Percentiles rank a stretch among this genome's conserved stretches.
These are phyloP conservation scores for Bruguiera parviflora DNA, from an alignment of 345 rosid species.

Conservation along the genomic window DNA sequence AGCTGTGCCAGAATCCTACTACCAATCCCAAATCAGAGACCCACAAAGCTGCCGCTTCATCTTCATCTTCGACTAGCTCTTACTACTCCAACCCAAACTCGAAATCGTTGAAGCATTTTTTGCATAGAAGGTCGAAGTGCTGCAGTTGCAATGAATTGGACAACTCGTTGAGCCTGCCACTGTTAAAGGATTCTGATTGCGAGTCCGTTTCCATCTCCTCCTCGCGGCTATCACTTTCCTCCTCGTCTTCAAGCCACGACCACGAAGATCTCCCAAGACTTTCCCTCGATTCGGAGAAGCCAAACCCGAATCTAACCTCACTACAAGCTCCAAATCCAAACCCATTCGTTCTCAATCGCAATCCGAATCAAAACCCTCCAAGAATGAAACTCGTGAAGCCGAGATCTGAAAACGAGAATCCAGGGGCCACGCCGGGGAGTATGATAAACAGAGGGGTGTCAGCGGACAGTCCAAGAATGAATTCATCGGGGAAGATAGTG, in stretches of 20 bases:
- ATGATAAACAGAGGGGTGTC: constrained; percentile 63
- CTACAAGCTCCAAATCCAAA: constrained; percentile 30
- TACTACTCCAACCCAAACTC: constrained; percentile 20
- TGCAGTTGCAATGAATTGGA: constrained; percentile 29
- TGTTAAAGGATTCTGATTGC: constrained; percentile 60
- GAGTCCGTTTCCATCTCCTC: constrained; percentile 67
- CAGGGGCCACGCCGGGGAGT: constrained; percentile 32
- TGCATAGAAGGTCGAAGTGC: constrained; percentile 62
- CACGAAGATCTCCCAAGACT: constrained; percentile 78
- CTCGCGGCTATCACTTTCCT: constrained; percentile 77
- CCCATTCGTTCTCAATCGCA: constrained; percentile 47
- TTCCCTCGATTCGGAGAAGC: constrained; percentile 74
- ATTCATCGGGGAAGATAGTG: constrained; percentile 89
- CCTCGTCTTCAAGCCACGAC: constrained; percentile 86
- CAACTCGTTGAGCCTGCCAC: constrained; percentile 54
- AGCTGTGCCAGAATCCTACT: constrained; percentile 43
- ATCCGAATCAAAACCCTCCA: constrained; percentile 40
- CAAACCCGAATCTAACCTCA: constrained; percentile 2
- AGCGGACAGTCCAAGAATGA: constrained; percentile 86
- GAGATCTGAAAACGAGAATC: constrained; percentile 29
- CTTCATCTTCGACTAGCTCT: constrained; percentile 21
- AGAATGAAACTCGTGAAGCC: constrained; percentile 68
- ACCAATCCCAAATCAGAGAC: constrained; percentile 29
- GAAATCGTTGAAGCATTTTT: constrained; percentile 59
- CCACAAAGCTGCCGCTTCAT: constrained; percentile 10